A percentile compares a stretch with the other conserved stretches of the same genome.
Evolutionary conservation across 495 filamentous ascomycete genomes (phyloP).

Genomic region (Aspergillus affinis): DNA sequence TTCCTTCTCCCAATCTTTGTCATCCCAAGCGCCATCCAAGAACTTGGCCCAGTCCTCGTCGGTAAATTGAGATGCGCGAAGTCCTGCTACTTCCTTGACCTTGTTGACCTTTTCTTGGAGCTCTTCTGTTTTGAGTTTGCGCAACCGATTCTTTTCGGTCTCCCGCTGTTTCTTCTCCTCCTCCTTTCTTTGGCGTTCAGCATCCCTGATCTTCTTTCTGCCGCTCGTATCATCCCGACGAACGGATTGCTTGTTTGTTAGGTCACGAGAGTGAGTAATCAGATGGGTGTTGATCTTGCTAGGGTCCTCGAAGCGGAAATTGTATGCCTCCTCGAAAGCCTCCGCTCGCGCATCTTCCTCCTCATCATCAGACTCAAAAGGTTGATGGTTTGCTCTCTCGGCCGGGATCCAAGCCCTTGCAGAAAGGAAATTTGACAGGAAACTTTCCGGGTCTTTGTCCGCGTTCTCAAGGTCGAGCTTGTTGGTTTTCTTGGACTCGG

Average conservation of each 20-base stretch:
- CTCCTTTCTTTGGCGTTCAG: slow-evolving; percentile 72
- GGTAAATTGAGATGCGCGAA: slow-evolving; percentile 61
- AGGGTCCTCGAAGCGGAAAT: slow-evolving; percentile 93
- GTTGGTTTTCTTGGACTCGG: slow-evolving; percentile 46
- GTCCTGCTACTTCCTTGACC: slow-evolving; percentile 83
- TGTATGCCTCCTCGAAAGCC: slow-evolving; percentile 89
- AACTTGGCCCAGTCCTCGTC: slow-evolving; percentile 78
- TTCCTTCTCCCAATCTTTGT: slow-evolving; percentile 82
- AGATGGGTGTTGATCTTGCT: slow-evolving; percentile 78
- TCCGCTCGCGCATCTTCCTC: slow-evolving; percentile 82
- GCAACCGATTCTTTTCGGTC: slow-evolving; percentile 77
- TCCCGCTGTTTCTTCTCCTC: slow-evolving; percentile 73
- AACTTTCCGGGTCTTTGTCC: slow-evolving; percentile 87
- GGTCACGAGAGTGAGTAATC: slow-evolving; percentile 82
- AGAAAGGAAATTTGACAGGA: slow-evolving; percentile 84
- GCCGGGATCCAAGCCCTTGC: slow-evolving; percentile 83
- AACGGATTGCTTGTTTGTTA: slow-evolving; percentile 74
- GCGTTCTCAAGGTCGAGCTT: slow-evolving; percentile 69
- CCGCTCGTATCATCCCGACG: slow-evolving; percentile 75
- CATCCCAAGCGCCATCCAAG: slow-evolving; percentile 82
- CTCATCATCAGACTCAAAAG: slow-evolving; percentile 90
- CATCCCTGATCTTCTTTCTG: slow-evolving; percentile 73
- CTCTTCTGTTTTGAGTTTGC: slow-evolving; percentile 85
- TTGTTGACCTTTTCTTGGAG: slow-evolving; percentile 76
- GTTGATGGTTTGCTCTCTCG: slow-evolving; percentile 56